Conservation (phyloP, 2,329 filamentous ascomycete genomes). For the Paracoccidioides brasiliensis region DNA sequence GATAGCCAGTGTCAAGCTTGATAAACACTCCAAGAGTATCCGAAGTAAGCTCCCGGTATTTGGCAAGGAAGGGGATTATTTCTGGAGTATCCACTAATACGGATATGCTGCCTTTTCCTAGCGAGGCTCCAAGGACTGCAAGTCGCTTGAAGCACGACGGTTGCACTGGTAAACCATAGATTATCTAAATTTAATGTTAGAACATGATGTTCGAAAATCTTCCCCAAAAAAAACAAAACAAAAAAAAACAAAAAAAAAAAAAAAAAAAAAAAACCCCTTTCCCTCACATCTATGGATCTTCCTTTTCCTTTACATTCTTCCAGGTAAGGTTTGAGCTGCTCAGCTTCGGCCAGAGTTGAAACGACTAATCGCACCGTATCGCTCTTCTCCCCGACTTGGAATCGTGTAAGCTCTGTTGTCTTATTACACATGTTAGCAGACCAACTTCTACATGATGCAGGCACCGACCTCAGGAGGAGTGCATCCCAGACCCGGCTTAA, state of each 20-base stretch:
- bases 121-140: conserved; percentile 38
- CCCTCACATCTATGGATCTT: conserved; percentile 41
- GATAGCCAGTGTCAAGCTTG: conserved; percentile 60
- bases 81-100: conserved; percentile 55
- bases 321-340: conserved; percentile 50
- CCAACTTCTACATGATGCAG: background rate
- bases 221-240: too few species aligned
- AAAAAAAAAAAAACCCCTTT: too few species aligned
- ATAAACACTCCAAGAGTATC: conserved; percentile 44
- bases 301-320: conserved; percentile 44
- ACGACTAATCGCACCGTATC: conserved; percentile 48
- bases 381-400: conserved; percentile 51
- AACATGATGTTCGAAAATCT: background rate
- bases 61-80: conserved; percentile 42
- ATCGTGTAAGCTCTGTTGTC: conserved; percentile 50
- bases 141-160: conserved; percentile 50
- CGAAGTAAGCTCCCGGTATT: conserved; percentile 33
- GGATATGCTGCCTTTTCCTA: conserved; percentile 45
- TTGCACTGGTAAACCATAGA: conserved; percentile 60
- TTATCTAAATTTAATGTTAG: conserved; percentile 24
- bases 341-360: conserved; percentile 59
- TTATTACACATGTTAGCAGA: conserved; percentile 5
- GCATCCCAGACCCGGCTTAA: too few species aligned
- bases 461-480: too few species aligned
- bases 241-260: too few species aligned